Percentiles rank a stretch among this genome's conserved stretches.
phyloP scores from a whole-genome alignment of 2,329 filamentous ascomycete genomes.

The Talaromyces atroroseus region DNA sequence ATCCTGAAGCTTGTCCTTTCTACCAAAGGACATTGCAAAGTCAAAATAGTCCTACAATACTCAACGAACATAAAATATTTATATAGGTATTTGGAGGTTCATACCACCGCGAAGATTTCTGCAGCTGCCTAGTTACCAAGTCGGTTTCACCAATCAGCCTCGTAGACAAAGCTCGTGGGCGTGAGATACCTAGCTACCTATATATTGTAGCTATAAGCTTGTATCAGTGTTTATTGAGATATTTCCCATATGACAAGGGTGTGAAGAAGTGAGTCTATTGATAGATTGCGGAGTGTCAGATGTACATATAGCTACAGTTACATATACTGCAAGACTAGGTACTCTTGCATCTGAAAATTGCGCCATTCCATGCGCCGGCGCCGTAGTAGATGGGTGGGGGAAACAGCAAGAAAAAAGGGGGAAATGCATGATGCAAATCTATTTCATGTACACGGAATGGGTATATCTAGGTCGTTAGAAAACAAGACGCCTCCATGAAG shows the following conservation, averaged over 20 bases:
- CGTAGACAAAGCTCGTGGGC: too few relatives aligned
- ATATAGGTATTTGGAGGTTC: too few relatives aligned
- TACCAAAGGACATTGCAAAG: too few relatives aligned
- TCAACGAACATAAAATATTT: too few relatives aligned
- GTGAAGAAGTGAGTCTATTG: neutral
- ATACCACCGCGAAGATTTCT: too few relatives aligned
- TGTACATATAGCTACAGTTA: neutral
- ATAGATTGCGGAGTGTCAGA: neutral
- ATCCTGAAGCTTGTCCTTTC: too few relatives aligned
- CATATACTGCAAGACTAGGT: neutral
- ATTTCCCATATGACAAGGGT: neutral
- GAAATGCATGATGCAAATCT: conserved; percentile 8
- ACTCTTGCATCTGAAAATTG: neutral
- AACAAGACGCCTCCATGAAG: conserved; percentile 1
- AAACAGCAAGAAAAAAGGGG: neutral
- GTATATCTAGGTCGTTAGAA: conserved; percentile 11
- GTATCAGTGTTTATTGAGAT: neutral
- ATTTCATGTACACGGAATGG: conserved; percentile 10
- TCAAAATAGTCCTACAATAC: too few relatives aligned
- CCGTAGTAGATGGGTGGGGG: neutral
- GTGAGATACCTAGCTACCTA: too few relatives aligned
- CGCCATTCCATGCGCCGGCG: neutral
- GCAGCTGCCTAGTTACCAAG: too few relatives aligned
- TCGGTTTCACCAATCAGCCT: too few relatives aligned
- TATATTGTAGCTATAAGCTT: too few relatives aligned